These are phyloP conservation scores for Sporothrix pseudoabietina DNA, from an alignment of 2,329 filamentous ascomycete species.

Conservation along the genomic window DNA sequence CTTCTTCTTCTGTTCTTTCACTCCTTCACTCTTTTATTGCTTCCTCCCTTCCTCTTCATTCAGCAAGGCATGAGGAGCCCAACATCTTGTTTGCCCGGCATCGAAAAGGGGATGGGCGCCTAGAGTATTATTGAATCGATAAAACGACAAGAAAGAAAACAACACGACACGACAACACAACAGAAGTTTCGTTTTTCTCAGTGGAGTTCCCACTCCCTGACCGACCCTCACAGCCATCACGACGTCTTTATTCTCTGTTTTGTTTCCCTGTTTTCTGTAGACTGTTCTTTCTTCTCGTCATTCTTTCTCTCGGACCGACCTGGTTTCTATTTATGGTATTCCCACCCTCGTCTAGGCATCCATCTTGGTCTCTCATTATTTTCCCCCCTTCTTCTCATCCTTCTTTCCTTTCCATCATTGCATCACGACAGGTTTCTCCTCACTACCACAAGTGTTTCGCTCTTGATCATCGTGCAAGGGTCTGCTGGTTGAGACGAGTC, in stretches of 20 bases:
- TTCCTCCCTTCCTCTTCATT: conserved; percentile 5
- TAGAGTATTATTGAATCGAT: background rate
- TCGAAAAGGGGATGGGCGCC: conserved; percentile 12
- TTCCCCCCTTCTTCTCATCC: background rate
- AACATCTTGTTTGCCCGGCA: background rate
- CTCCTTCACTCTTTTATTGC: background rate
- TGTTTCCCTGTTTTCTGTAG: background rate
- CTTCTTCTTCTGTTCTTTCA: background rate
- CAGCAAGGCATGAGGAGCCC: conserved; percentile 11
- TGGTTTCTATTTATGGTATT: conserved; percentile 26
- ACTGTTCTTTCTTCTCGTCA: background rate
- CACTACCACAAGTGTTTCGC: background rate
- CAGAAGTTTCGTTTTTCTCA: background rate
- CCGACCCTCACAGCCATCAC: conserved; percentile 11
- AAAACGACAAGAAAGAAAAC: background rate
- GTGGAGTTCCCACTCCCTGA: background rate
- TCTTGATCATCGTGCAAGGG: conserved; percentile 11
- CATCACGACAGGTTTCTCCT: background rate
- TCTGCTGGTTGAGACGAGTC: background rate
- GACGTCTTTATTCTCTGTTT: background rate
- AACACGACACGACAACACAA: background rate
- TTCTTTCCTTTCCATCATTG: background rate
- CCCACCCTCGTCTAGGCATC: conserved; percentile 1
- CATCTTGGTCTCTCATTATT: background rate
- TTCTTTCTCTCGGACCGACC: background rate